Evolutionary conservation across 768 basidiomycete species (phyloP).

Genomic region (Hortiboletus campestris): DNA sequence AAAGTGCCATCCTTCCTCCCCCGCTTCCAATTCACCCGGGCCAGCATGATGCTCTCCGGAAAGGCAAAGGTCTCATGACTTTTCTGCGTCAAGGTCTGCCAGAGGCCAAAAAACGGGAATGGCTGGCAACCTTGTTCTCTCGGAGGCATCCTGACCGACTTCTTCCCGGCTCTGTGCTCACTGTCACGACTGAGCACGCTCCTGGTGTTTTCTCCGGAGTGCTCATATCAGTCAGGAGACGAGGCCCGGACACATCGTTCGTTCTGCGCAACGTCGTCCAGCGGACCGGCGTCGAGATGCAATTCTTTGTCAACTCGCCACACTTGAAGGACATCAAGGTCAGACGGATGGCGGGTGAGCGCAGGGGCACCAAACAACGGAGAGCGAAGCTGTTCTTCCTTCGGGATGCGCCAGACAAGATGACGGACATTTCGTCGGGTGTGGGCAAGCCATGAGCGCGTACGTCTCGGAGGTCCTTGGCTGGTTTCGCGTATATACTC

Average conservation of each 20-base stretch:
- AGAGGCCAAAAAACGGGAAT: conserved; percentile 63
- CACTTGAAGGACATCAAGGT: conserved; percentile 86
- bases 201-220: conserved; percentile 88
- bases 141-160: conserved; percentile 66
- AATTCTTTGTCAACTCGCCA: conserved; percentile 83
- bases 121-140: conserved; percentile 71
- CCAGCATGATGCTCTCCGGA: conserved; percentile 46
- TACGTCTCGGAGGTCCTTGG: conserved; percentile 8
- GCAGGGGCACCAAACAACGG: conserved; percentile 54
- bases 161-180: conserved; percentile 82
- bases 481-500: conserved; percentile 1
- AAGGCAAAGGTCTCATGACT: conserved; percentile 79
- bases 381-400: conserved; percentile 82
- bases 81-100: conserved; percentile 65
- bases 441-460: conserved; percentile 28
- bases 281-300: conserved; percentile 91
- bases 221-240: conserved; percentile 75
- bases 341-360: conserved; percentile 54
- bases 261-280: conserved; percentile 87
- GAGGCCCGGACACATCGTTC: conserved; percentile 87
- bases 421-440: conserved; percentile 66
- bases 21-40: conserved; percentile 36
- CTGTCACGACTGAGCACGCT: conserved; percentile 72
- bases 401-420: conserved; percentile 79
- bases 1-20: conserved; percentile 54